A percentile compares a stretch with the other conserved stretches of the same genome.
Conservation (phyloP, 331 rosid genomes). For the Quercus lobata region DNA sequence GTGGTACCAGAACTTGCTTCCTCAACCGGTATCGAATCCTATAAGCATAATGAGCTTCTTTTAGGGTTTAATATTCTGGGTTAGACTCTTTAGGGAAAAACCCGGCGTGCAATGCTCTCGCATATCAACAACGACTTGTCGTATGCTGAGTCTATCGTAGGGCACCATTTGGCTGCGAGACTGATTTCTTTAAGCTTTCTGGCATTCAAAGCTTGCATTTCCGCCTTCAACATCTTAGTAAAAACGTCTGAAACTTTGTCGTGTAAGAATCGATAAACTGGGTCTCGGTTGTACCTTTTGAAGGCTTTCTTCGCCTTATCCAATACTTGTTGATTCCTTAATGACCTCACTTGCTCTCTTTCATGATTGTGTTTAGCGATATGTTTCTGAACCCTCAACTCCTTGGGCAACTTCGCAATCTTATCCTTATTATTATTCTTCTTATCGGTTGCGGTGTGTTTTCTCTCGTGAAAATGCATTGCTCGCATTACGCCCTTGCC, state of each 20-base stretch:
- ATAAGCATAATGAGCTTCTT: conserved; percentile 42
- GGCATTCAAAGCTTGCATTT: conserved; percentile 7
- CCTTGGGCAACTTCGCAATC: background rate
- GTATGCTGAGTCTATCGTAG: conserved; percentile 38
- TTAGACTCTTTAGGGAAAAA: conserved; percentile 29
- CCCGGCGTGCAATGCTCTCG: conserved; percentile 32
- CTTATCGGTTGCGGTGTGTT: background rate
- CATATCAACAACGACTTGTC: conserved; percentile 33
- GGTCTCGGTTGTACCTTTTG: conserved; percentile 12
- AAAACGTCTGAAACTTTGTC: conserved; percentile 27
- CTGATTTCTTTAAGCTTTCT: conserved; percentile 20
- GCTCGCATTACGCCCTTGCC: background rate
- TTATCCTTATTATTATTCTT: background rate
- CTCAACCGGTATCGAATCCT: conserved; percentile 41
- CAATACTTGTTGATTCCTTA: background rate
- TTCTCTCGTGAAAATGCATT: too few relatives aligned
- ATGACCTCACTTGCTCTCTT: background rate
- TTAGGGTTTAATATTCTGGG: conserved; percentile 28
- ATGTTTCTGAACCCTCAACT: too few relatives aligned
- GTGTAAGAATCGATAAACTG: conserved; percentile 8
- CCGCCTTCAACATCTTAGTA: conserved; percentile 23
- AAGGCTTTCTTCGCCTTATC: conserved; percentile 30
- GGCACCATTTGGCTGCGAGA: conserved; percentile 54
- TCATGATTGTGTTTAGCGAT: too few relatives aligned
- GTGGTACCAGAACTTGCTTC: conserved; percentile 42